Base-by-base conservation (phyloP, 179 eudicot species). In the Heliamphora pulchella region DNA sequence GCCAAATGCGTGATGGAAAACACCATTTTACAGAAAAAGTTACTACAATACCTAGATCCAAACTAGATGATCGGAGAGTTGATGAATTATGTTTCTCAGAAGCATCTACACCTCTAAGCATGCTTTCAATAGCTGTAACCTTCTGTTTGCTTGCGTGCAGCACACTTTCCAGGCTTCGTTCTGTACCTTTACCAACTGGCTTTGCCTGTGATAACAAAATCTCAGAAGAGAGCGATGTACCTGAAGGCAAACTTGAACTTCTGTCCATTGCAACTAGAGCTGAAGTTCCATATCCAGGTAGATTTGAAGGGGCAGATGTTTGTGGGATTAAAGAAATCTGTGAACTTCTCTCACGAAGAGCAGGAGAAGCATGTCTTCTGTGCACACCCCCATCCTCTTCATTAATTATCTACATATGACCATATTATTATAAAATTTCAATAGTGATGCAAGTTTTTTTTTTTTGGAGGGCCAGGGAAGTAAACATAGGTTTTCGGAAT, bases 231-330 rank as follows among this genome's bases (percentile, higher is more conserved):
- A 87, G 83, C 46, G 96, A 90, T 59, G 90, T 64, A 80, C 89
- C 87, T 46, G 99, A 87, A 70, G 94, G 50, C 85, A 94, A 82
- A 78, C 88, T 87, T 79, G 91, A 90, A 87, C 86, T 91, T 90
- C 87, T 91, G 78, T 96, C 97, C 99, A 94, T 90, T 67, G 99
- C 92, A 86, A 96, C 98, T 78, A 96, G 92, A 76, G 98, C 98
- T 79, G 99, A 96, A 75, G 98, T 94, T 80, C 98, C 97, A 87
- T 94, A 94, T 82, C 99, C 99, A 87, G 98, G 87, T 75, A 91
- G 54, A 82, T 83, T 86, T 57, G 91, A 80, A 55, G 97, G 79
- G 76, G 92, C 89, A n/a, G 96, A 86, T 73, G 89, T 85, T 67
- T 89, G 97, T 82, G 92, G 81, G 67, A 86, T 81, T 55, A 77